Conservation (phyloP, 2,329 filamentous ascomycete species). For the Pseudogymnoascus sp. region DNA sequence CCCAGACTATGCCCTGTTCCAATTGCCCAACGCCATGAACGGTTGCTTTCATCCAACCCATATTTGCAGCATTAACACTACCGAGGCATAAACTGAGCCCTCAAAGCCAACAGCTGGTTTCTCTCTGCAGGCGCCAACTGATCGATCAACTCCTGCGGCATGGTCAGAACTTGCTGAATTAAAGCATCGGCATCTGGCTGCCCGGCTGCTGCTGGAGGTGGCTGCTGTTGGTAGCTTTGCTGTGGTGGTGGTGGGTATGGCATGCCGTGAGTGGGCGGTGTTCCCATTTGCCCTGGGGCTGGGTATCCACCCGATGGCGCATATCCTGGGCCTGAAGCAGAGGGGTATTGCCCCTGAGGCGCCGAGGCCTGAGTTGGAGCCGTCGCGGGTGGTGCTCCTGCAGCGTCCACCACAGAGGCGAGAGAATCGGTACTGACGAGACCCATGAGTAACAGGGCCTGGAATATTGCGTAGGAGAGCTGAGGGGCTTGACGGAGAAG, state of each 20-base stretch:
- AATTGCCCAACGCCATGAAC: neutral
- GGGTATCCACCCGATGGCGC: conserved; percentile 33
- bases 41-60: neutral
- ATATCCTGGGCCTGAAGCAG: conserved; percentile 30
- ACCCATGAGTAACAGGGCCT: conserved; percentile 85
- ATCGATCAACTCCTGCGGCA: conserved; percentile 76
- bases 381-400: conserved; percentile 26
- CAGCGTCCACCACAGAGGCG: conserved; percentile 65
- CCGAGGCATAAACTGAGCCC: conserved; percentile 49
- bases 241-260: conserved; percentile 36
- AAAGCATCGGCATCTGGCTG: conserved; percentile 62
- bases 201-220: conserved; percentile 31
- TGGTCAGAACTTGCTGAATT: conserved; percentile 71
- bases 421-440: conserved; percentile 82
- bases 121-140: conserved; percentile 67
- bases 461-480: conserved; percentile 89
- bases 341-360: conserved; percentile 22
- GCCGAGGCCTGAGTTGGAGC: neutral
- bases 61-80: neutral
- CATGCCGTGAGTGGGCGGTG: conserved; percentile 41
- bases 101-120: conserved; percentile 70
- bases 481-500: conserved; percentile 85
- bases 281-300: conserved; percentile 30
- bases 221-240: conserved; percentile 36
- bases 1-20: conserved; percentile 1